Evolutionary conservation across 257 asterid genomes (phyloP), one percentile per base, ranked within the genome.

Genomic region (Cinchona pubescens): DNA sequence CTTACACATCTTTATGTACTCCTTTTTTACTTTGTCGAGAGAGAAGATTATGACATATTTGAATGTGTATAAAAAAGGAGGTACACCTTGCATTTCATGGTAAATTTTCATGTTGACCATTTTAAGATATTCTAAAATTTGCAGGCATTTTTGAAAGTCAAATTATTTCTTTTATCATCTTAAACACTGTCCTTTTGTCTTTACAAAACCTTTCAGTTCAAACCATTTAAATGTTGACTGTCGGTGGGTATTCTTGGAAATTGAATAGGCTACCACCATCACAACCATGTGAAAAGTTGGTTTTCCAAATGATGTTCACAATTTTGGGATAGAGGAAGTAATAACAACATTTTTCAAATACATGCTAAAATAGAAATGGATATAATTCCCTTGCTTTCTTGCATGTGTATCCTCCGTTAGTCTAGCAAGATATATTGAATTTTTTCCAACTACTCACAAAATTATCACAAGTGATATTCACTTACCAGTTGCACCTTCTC

Each of bases 401-500:
- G 49, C 55, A 12, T n/a, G 42, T 12, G 27, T 35, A 56, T 3
- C 38, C n/a, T 35, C 38, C 4, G 21, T 13, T 43, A 34, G 2
- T 51, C 27, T 53, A 49, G 49, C 34, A 43, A 16, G 0, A 69
- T 19, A 56, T 61, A 40, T 5, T 21, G 48, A 45, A 68, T 37
- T 19, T 34, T 37, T 66, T 48, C 30, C n/a, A 40, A 25, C 58
- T 48, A 46, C 46, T 30, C 12, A 43, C 53, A 73, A 18, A 48
- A 43, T 27, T 68, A 76, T 56, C 48, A 55, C 12, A 23, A 61
- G 53, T 62, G 64, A 83, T 79, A 75, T 58, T 67, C 76, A 82
- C 96, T 86, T 85, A 79, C 98, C 96, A 94, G 61, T 83, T 94
- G 98, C 84, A 94, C 97, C 87, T 89, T 94, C 78, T 94, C 98